phyloP scores from a whole-genome alignment of 2,329 filamentous ascomycete species.

The Aphanocladium album region DNA sequence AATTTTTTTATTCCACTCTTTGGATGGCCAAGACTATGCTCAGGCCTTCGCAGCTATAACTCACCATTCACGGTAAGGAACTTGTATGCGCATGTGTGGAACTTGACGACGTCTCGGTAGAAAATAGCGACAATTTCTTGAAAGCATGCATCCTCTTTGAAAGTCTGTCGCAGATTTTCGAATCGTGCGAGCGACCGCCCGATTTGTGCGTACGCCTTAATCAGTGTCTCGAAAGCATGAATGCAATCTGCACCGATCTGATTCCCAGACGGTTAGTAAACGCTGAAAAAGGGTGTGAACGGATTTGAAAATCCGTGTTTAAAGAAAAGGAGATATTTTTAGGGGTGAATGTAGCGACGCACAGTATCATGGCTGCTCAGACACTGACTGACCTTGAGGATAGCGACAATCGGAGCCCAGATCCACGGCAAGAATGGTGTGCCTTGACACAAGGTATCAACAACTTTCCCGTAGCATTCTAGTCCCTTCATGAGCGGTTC shows the following conservation, averaged over 20 bases:
- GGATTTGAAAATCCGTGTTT: too few relatives aligned
- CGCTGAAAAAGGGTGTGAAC: too few relatives aligned
- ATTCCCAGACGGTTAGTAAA: background rate
- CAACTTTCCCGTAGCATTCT: conserved; percentile 34
- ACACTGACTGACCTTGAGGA: conserved; percentile 18
- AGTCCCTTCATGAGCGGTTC: conserved; percentile 36
- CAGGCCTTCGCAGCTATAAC: too few relatives aligned
- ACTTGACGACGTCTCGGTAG: conserved; percentile 44
- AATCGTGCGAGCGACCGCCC: conserved; percentile 35
- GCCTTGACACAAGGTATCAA: conserved; percentile 42
- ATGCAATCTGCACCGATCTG: conserved; percentile 28
- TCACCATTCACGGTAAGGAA: conserved; percentile 34
- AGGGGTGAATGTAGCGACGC: background rate
- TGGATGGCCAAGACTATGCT: too few relatives aligned
- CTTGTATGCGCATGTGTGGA: conserved; percentile 42
- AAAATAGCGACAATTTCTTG: conserved; percentile 37
- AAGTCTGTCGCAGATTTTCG: conserved; percentile 26
- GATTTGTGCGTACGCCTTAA: conserved; percentile 36
- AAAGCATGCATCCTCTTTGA: conserved; percentile 28
- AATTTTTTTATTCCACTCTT: too few relatives aligned
- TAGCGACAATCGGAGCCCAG: conserved; percentile 40
- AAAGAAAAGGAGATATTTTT: too few relatives aligned
- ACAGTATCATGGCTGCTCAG: background rate
- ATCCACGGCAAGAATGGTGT: conserved; percentile 41
- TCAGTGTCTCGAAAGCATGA: conserved; percentile 37